A percentile compares a stretch with the other conserved stretches of the same genome.
phyloP scores from a whole-genome alignment of 1,284 basidiomycete genomes.

The Apiotrichum siamense region DNA sequence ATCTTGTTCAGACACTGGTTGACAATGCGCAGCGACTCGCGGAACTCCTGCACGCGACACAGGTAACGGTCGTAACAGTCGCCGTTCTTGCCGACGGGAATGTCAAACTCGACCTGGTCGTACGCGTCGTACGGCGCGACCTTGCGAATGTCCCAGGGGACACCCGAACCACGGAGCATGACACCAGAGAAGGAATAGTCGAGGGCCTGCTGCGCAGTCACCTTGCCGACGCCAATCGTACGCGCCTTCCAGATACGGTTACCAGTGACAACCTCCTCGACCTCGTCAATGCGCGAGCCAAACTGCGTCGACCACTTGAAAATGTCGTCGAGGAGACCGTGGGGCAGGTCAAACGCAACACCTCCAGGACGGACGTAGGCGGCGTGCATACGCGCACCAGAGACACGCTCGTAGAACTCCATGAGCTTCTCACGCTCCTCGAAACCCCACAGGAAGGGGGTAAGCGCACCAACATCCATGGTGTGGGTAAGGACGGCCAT shows the following conservation, averaged over 20 bases:
- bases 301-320: slow-evolving; percentile 98
- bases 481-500: slow-evolving; percentile 84
- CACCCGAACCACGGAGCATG: slow-evolving; percentile 90
- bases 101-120: slow-evolving; percentile 94
- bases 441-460: slow-evolving; percentile 99
- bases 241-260: slow-evolving; percentile 98
- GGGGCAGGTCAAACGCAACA: slow-evolving; percentile 95
- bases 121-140: slow-evolving; percentile 94
- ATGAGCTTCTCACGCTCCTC: slow-evolving; percentile 99
- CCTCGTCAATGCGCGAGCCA: slow-evolving; percentile 75
- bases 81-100: slow-evolving; percentile 92
- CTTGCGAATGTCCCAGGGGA: slow-evolving; percentile 94
- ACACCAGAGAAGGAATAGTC: slow-evolving; percentile 95
- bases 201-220: slow-evolving; percentile 86
- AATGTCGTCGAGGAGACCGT: slow-evolving; percentile 93
- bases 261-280: slow-evolving; percentile 94
- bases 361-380: slow-evolving; percentile 98
- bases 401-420: slow-evolving; percentile 99
- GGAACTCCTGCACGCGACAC: slow-evolving; percentile 96
- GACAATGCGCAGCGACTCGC: slow-evolving; percentile 88
- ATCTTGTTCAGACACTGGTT: slow-evolving; percentile 94
- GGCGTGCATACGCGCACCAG: slow-evolving; percentile 91
- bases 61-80: slow-evolving; percentile 84
- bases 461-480: slow-evolving; percentile 86
- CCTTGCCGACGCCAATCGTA: slow-evolving; percentile 83